phyloP scores from a whole-genome alignment of 108 stramenopile species.

The Skeletonema menzelii region DNA sequence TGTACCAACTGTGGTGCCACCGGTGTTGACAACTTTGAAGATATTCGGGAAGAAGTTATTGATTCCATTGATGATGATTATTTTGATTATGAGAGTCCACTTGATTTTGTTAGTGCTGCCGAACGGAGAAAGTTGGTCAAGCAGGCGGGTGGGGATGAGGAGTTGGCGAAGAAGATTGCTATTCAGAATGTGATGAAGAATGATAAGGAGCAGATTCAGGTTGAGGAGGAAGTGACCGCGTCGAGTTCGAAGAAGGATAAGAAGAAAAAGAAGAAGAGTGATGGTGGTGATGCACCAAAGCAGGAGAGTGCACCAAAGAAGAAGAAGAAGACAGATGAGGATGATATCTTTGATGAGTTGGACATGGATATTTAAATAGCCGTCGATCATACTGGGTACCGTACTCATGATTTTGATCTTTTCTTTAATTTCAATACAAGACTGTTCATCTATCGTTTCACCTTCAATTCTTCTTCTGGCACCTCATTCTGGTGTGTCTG shows the following conservation, averaged over 20 bases:
- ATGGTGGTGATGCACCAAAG: background rate
- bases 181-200: slow-evolving; percentile 49
- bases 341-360: slow-evolving; percentile 16
- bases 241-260: slow-evolving; percentile 17
- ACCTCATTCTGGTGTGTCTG: slow-evolving; percentile 5
- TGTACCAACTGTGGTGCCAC: slow-evolving; percentile 85
- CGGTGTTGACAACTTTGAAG: slow-evolving; percentile 81
- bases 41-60: slow-evolving; percentile 75
- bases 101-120: slow-evolving; percentile 80
- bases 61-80: slow-evolving; percentile 81
- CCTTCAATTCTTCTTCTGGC: background rate
- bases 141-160: slow-evolving; percentile 75
- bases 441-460: background rate
- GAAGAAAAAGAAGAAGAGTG: slow-evolving; percentile 26
- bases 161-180: slow-evolving; percentile 71
- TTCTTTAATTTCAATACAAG: background rate
- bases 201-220: slow-evolving; percentile 35
- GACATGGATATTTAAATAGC: slow-evolving; percentile 8
- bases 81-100: slow-evolving; percentile 80
- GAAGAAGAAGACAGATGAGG: slow-evolving; percentile 5
- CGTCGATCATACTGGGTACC: background rate
- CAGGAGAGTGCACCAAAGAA: background rate
- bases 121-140: slow-evolving; percentile 73
- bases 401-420: background rate
- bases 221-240: slow-evolving; percentile 1